Percentiles rank a stretch among this genome's conserved stretches.
Conservation (phyloP, 768 basidiomycete genomes). For the Hygrocybe punicea region DNA sequence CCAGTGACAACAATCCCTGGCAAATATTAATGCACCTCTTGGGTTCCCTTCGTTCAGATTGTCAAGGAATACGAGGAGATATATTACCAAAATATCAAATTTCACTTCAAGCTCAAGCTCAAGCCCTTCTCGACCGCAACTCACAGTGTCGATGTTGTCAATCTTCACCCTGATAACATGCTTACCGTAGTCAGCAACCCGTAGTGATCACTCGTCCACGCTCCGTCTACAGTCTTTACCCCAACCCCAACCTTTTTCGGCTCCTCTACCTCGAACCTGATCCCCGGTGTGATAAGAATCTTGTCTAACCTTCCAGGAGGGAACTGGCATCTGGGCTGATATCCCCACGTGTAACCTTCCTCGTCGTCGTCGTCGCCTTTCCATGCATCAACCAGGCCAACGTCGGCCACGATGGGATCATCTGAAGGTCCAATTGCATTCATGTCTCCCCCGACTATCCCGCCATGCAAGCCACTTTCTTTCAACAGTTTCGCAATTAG, state of each 20-base stretch:
- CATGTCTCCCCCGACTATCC: constrained; percentile 70
- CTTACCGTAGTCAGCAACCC: constrained; percentile 41
- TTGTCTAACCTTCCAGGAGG: constrained; percentile 64
- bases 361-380: constrained; percentile 41
- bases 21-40: too few species aligned
- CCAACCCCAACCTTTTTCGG: constrained; percentile 58
- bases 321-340: constrained; percentile 44
- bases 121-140: too few species aligned
- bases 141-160: background rate
- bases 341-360: constrained; percentile 65
- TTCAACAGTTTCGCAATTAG: constrained; percentile 51
- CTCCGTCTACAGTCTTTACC: constrained; percentile 40
- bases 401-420: constrained; percentile 35
- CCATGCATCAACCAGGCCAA: constrained; percentile 63
- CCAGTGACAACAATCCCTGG: too few species aligned
- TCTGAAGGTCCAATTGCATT: constrained; percentile 57
- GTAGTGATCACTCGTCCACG: constrained; percentile 68
- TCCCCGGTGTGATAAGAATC: constrained; percentile 52
- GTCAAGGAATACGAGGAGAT: too few species aligned
- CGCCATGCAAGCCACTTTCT: constrained; percentile 49
- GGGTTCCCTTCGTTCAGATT: too few species aligned
- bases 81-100: too few species aligned
- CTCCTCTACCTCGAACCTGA: constrained; percentile 50
- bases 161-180: background rate
- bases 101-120: too few species aligned